phyloP scores from a whole-genome alignment of 1,284 basidiomycete genomes.

The Tylopilus sp. region DNA sequence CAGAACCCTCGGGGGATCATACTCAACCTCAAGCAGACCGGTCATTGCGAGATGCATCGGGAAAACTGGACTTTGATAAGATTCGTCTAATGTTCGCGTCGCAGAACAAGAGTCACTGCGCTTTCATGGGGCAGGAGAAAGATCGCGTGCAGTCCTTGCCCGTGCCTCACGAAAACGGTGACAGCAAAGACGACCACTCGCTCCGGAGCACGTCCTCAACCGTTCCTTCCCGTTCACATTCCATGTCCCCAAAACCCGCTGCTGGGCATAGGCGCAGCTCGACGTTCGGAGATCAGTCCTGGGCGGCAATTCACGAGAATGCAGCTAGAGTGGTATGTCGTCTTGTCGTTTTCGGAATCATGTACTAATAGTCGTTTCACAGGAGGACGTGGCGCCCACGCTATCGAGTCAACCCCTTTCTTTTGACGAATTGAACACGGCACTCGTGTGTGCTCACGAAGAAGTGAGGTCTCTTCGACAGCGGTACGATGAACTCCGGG shows the following conservation, averaged over 20 bases:
- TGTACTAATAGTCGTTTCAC: slow-evolving; percentile 1
- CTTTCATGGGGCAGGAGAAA: not conserved
- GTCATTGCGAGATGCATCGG: slow-evolving; percentile 26
- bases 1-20: not conserved
- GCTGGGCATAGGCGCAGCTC: slow-evolving; percentile 25
- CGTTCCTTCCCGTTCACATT: slow-evolving; percentile 10
- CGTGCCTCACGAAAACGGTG: slow-evolving; percentile 5
- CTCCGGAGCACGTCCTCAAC: slow-evolving; percentile 10
- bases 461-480: slow-evolving; percentile 26
- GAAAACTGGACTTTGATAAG: slow-evolving; percentile 33
- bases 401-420: slow-evolving; percentile 16
- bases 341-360: slow-evolving; percentile 2
- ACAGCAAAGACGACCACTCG: slow-evolving; percentile 23
- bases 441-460: slow-evolving; percentile 21
- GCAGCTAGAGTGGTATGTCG: slow-evolving; percentile 9
- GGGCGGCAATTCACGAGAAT: slow-evolving; percentile 10
- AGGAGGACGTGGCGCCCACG: slow-evolving; percentile 12
- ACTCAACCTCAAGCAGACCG: slow-evolving; percentile 2
- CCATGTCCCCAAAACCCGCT: slow-evolving; percentile 17
- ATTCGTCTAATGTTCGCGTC: slow-evolving; percentile 29
- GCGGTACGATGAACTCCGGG: slow-evolving; percentile 25
- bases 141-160: not conserved
- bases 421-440: slow-evolving; percentile 28
- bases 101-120: slow-evolving; percentile 7
- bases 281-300: slow-evolving; percentile 23